Evolutionary conservation across 2,329 filamentous ascomycete species (phyloP), one percentile per base, ranked within the genome.

Genomic region (Plectosphaerella plurivora): DNA sequence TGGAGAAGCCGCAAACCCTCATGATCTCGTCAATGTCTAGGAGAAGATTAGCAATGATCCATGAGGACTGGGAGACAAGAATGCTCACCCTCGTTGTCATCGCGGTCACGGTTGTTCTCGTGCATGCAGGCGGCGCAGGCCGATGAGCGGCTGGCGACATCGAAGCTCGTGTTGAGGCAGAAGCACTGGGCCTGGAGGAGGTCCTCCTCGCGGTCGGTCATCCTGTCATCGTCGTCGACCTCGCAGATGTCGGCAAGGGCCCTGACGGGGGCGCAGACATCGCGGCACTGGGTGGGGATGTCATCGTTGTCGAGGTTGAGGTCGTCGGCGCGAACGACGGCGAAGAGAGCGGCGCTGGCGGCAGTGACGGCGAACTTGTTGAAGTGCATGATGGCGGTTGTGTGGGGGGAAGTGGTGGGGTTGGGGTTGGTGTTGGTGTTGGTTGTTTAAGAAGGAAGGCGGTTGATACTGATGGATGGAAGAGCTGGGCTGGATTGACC

Each of bases 81-180:
- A 4, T 15, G 14, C 56, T 54, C 42, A 59, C 57, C 57, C n/a
- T 58, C 57, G 14, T 53, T 47, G 39, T 57, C 57, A 15, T 57
- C 57, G 24, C 56, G 52, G 45, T 59, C 55, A 22, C 20, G 46
- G 42, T 45, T 37, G 48, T 59, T 53, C 48, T 59, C 50, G 35
- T 54, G 52, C 55, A 59, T 55, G 51, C 58, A 58, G 48, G 55
- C 57, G 37, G 57, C 58, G 42, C 47, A 57, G 18, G 71, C 63
- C 3, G 61, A 67, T 16, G 69, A 64, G 47, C 73, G 57, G 16
- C 57, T 53, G 22, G 47, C 56, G 48, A 74, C 72, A 59, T 72
- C 59, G 60, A 75, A 70, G 59, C 68, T 69, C 47, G 62, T 55
- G 63, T 75, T 70, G 57, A 68, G 67, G 64, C 72, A 72, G 50